phyloP scores from a whole-genome alignment of 202 grass and related monocot genomes.

The Hordeum pubiflorum region DNA sequence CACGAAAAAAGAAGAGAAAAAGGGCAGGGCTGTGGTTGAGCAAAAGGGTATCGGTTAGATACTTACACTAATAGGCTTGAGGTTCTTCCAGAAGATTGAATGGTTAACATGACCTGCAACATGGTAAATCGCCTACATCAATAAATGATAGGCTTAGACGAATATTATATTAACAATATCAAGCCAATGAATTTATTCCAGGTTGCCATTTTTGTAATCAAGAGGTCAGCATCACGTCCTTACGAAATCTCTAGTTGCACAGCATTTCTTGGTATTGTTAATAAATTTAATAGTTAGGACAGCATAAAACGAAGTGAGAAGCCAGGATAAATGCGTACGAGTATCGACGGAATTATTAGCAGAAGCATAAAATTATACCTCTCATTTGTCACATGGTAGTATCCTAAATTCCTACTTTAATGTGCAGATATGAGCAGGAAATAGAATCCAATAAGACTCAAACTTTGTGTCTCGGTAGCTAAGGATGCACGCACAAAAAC shows the following conservation, averaged over 20 bases:
- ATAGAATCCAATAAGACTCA: too few species aligned
- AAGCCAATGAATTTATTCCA: background rate
- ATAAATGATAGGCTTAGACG: background rate
- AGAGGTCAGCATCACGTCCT: background rate
- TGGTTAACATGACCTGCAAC: constrained; percentile 91
- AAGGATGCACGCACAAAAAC: too few species aligned
- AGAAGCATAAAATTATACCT: too few species aligned
- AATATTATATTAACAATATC: background rate
- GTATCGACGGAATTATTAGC: too few species aligned
- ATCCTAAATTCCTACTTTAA: too few species aligned
- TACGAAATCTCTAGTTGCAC: background rate
- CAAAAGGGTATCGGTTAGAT: background rate
- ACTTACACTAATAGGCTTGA: constrained; percentile 70
- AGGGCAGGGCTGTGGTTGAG: background rate
- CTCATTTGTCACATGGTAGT: too few species aligned
- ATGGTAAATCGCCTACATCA: background rate
- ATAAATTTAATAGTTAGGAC: too few species aligned
- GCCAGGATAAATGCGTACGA: too few species aligned
- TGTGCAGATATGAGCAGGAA: too few species aligned
- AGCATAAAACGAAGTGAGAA: too few species aligned
- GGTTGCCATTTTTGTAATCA: background rate
- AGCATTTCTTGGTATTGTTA: background rate
- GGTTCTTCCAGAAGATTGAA: constrained; percentile 98
- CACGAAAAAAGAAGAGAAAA: background rate
- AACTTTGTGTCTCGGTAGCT: too few species aligned